Evolutionary conservation across 345 rosid species (phyloP), one percentile per base, ranked within the genome.

Genomic region (Cochlearia excelsa): DNA sequence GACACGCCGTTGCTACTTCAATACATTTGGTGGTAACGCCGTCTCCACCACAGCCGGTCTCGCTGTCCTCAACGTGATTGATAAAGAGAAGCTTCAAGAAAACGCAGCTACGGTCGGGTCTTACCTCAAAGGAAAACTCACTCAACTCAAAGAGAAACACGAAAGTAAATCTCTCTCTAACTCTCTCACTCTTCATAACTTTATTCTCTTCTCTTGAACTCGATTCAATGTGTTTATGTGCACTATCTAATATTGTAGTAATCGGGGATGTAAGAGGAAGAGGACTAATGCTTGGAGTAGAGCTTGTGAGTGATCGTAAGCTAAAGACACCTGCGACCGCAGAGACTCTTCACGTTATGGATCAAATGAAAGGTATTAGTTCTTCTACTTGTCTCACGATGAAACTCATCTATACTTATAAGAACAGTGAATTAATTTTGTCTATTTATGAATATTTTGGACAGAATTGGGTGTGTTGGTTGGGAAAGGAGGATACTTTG

Each of bases 191-290:
- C 48, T 44, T 59, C 35, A 30, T 52, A 42, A 3, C 34, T 46
- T 27, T 56, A 60, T 50, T 37, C 23, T 16, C 23, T 16, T 16
- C 23, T 16, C 31, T 52, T 40, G 33, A 51, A 35, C 31, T 53
- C 1, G 26, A 1, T 9, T 43, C 6, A 48, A 42, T 35, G 63
- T 47, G 52, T 33, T 33, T 38, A 30, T 31, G 23, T 31, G 50
- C 4, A 26, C 41, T 1, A 6, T 41, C 2, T 9, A 16, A 40
- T 16, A 16, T 16, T 63, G 62, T 53, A 94, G 99, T 94, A 40
- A 82, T 94, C 30, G 99, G 97, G 45, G 97, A 94, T 77, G 97
- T 90, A 45, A 68, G 99, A 46, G 99, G 99, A 67, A 86, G 77
- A 74, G 99, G 99, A 38, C 63, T 90, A 50, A 79, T 94, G 84